Conservation (phyloP, 768 basidiomycete genomes). For the Amylocystis lapponica region DNA sequence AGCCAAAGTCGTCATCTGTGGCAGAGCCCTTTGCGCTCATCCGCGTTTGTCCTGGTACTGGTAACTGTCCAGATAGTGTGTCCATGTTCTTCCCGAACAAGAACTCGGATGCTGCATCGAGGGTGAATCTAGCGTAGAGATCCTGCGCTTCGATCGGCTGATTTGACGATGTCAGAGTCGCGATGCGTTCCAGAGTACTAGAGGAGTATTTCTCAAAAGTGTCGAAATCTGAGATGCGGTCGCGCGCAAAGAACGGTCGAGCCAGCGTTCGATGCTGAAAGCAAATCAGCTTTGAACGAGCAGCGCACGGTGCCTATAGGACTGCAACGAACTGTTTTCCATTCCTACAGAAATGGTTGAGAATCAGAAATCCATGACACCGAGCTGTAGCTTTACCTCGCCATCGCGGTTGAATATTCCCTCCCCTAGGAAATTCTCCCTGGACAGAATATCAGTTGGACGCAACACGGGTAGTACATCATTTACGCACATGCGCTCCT, state of each 20-base stretch:
- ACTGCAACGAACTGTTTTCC: slow-evolving; percentile 51
- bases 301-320: background rate
- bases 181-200: slow-evolving; percentile 45
- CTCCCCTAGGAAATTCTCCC: slow-evolving; percentile 57
- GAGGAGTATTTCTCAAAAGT: slow-evolving; percentile 53
- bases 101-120: slow-evolving; percentile 70
- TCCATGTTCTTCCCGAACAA: slow-evolving; percentile 63
- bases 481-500: slow-evolving; percentile 54
- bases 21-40: slow-evolving; percentile 57
- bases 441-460: slow-evolving; percentile 8
- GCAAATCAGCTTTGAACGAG: background rate
- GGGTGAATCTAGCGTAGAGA: slow-evolving; percentile 58
- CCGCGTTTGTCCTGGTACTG: slow-evolving; percentile 37
- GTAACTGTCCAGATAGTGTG: slow-evolving; percentile 51
- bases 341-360: slow-evolving; percentile 32
- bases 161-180: slow-evolving; percentile 27
- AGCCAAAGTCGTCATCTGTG: slow-evolving; percentile 55
- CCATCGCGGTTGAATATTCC: slow-evolving; percentile 79
- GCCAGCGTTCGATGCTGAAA: slow-evolving; percentile 57
- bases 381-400: slow-evolving; percentile 36
- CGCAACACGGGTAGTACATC: background rate
- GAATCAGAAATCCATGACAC: background rate
- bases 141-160: slow-evolving; percentile 61
- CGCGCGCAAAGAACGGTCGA: slow-evolving; percentile 71
- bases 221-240: slow-evolving; percentile 65